Evolutionary conservation across 768 basidiomycete genomes (phyloP), one percentile per base, ranked within the genome.

Genomic region (Tricholoma hemisulphureum): DNA sequence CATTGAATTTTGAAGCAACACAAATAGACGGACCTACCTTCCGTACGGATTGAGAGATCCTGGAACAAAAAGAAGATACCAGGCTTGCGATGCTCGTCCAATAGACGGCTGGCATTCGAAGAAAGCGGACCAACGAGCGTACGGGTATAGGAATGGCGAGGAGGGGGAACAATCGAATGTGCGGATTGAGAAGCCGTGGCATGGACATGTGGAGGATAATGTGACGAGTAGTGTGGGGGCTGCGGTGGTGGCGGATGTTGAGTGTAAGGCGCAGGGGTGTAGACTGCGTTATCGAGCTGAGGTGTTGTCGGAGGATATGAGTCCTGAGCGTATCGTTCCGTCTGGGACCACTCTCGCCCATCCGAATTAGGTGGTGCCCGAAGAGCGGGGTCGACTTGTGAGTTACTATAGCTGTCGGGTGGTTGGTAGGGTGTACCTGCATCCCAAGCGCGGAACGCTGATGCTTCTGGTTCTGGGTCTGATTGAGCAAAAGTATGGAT

Each of bases 41-140:
- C 95, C 18, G 92, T 95, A 57, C 95, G 84, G 49, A 98, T 90
- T 46, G 92, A 94, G 53, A 98, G 75, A 74, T 97, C 95, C 70
- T 94, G 93, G 75, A 95, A 93, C 60, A 97, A 86, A 77, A 97
- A 98, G 73, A 93, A 98, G 61, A 97, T 88, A 6, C 95, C 95
- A 51, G 84, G 81, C 60, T 87, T 86, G 59, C 89, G 87, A 71
- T 94, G 85, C 67, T 93, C 91, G 68, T 96, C 94, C 56, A 85
- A 75, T 51, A 97, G 79, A 51, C 88, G 85, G 70, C 88, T 89
- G 14, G 93, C 95, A 68, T 92, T 91, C 28, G 93, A 86, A 16
- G 89, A 89, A 14, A 96, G 80, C 1, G 93, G 91, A 8, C 95
- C 95, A 57, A 97, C 92, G 6, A 97, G 83, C 1, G 94, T 95